Conservation (phyloP, 371 early-diverging fungal genomes). For the Rhizopus stolonifer region DNA sequence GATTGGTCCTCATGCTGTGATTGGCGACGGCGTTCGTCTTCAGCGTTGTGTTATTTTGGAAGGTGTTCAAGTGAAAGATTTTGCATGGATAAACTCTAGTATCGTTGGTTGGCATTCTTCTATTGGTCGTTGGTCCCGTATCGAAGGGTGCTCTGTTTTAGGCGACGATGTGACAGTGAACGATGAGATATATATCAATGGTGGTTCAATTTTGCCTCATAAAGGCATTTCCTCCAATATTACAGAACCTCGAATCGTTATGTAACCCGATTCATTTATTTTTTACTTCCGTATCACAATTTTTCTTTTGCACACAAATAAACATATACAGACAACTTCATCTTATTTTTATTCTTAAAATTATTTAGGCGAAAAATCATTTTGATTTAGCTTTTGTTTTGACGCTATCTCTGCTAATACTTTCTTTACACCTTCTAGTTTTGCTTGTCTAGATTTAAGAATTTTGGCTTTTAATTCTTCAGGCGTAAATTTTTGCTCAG, state of each 20-base stretch:
- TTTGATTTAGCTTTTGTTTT: no score
- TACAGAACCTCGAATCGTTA: conserved; percentile 91
- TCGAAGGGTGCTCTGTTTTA: conserved; percentile 90
- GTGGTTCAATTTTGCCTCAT: conserved; percentile 92
- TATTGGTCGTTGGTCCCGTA: conserved; percentile 90
- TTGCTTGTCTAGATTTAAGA: no score
- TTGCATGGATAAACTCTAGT: conserved; percentile 86
- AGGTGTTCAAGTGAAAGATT: conserved; percentile 81
- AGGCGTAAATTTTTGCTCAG: no score
- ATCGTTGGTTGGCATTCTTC: conserved; percentile 98
- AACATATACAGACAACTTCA: no score
- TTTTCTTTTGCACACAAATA: conserved; percentile 4
- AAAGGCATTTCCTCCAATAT: conserved; percentile 84
- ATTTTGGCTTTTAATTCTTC: no score
- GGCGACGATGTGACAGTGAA: conserved; percentile 93
- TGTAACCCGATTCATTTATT: conserved; percentile 60
- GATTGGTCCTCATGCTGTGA: conserved; percentile 88
- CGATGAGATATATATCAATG: conserved; percentile 93
- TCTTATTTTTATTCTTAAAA: no score
- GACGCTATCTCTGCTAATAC: no score
- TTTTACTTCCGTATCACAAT: not conserved
- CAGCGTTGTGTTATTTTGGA: conserved; percentile 90
- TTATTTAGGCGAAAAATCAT: no score
- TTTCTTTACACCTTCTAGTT: no score
- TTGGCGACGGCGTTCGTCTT: conserved; percentile 96